Conservation (phyloP, 2,329 filamentous ascomycete genomes). For the Fusarium lyarnte region DNA sequence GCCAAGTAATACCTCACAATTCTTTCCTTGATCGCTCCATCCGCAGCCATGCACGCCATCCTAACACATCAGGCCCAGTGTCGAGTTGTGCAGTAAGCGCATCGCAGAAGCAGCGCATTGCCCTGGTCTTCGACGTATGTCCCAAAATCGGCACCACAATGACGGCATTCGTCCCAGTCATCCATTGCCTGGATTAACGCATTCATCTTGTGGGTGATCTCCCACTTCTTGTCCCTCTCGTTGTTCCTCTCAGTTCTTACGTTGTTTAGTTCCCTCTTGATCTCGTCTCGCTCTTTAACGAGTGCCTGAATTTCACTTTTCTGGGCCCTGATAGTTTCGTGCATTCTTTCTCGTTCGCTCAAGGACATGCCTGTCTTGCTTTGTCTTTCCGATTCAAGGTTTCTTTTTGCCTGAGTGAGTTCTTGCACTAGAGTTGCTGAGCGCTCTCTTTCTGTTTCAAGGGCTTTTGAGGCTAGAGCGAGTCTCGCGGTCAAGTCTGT, state of each 20-base stretch:
- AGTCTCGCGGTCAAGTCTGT: background rate
- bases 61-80: background rate
- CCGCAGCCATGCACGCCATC: accelerated
- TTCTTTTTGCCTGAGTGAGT: background rate
- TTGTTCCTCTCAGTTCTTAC: background rate
- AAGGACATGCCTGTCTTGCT: background rate
- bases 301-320: background rate
- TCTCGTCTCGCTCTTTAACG: background rate
- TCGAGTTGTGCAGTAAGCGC: background rate
- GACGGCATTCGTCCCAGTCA: background rate
- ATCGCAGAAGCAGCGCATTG: background rate
- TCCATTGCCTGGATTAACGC: background rate
- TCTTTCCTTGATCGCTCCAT: background rate
- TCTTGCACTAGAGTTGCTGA: background rate
- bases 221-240: background rate
- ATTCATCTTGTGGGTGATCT: background rate
- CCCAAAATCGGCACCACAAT: background rate
- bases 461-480: background rate
- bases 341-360: background rate
- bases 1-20: background rate
- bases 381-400: background rate
- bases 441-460: background rate
- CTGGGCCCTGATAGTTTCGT: background rate
- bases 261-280: background rate
- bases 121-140: background rate